phyloP scores from a whole-genome alignment of 345 rosid species.

The Schrenkiella parvula region DNA sequence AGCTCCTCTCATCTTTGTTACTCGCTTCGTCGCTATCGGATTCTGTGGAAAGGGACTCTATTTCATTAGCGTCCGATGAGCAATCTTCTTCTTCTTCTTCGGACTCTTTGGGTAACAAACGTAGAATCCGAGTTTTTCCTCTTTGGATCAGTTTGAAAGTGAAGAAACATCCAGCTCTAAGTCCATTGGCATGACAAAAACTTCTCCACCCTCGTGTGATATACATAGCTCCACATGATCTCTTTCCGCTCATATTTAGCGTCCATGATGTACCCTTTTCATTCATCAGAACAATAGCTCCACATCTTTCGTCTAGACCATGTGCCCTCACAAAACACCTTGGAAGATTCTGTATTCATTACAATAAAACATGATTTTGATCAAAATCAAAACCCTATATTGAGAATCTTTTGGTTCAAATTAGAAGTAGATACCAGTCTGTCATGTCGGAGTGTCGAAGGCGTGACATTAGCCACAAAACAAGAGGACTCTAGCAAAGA shows the following conservation, averaged over 20 bases:
- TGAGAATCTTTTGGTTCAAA: neutral
- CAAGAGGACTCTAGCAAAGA: neutral
- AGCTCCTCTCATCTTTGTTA: neutral
- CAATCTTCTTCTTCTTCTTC: neutral
- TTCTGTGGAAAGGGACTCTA: constrained; percentile 1
- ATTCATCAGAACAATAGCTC: neutral
- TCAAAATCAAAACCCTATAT: neutral
- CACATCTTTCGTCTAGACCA: neutral
- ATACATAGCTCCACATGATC: neutral
- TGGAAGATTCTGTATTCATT: neutral
- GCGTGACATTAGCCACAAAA: neutral
- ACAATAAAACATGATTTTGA: neutral
- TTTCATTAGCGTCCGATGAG: neutral
- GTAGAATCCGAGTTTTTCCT: neutral
- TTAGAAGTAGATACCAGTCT: neutral
- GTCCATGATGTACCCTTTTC: constrained; percentile 11
- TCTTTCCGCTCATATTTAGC: neutral
- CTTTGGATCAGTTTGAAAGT: neutral
- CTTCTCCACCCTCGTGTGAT: constrained; percentile 16
- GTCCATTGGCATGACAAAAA: neutral
- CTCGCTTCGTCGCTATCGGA: neutral
- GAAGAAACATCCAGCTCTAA: neutral
- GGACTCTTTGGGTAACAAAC: neutral
- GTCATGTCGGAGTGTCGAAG: neutral
- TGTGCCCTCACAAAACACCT: neutral